Evolutionary conservation across 225 moss, liverwort and hornwort species (phyloP).

Genomic region (Marchantia polymorpha): DNA sequence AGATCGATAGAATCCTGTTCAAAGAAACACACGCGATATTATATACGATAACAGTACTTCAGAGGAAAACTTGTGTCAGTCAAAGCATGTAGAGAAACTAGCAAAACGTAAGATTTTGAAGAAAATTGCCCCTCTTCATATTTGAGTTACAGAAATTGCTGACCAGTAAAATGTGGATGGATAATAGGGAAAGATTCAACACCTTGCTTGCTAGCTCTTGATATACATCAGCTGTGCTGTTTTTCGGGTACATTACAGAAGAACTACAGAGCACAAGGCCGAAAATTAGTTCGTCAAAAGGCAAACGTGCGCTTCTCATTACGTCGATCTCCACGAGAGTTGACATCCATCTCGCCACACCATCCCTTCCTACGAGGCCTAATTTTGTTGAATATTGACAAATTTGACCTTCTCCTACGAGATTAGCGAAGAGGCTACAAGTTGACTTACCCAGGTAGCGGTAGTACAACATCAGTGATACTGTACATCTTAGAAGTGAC

Average conservation of each 20-base stretch:
- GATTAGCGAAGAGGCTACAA: not conserved
- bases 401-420: not conserved
- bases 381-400: not conserved
- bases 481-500: constrained; percentile 60
- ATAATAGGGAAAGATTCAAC: not conserved
- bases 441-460: constrained; percentile 74
- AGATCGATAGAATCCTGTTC: constrained; percentile 80
- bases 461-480: constrained; percentile 80
- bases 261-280: constrained; percentile 47
- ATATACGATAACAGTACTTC: not conserved
- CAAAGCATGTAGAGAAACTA: no score
- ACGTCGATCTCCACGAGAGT: not conserved
- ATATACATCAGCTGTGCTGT: constrained; percentile 69
- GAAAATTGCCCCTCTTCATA: not conserved
- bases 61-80: not conserved
- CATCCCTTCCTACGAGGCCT: not conserved
- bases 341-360: not conserved
- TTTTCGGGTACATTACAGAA: constrained; percentile 70
- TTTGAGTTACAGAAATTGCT: not conserved
- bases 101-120: not conserved
- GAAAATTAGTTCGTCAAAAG: not conserved
- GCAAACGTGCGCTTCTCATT: not conserved
- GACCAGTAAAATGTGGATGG: not conserved
- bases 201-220: constrained; percentile 77
- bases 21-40: constrained; percentile 4